Evolutionary conservation across 306 rosid genomes (phyloP).

Genomic region (Vicia faba): DNA sequence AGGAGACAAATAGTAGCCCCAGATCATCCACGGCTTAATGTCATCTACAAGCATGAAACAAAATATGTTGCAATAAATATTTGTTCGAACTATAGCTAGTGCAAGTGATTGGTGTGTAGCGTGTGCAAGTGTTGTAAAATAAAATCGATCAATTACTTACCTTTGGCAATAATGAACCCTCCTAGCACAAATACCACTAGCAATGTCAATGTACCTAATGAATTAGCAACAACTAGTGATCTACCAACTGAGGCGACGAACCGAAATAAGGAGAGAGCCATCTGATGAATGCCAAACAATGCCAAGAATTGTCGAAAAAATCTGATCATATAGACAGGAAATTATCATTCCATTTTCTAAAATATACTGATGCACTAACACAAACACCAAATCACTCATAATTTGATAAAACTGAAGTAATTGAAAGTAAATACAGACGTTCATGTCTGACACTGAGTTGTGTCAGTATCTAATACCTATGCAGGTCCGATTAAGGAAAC

Average conservation of each 20-base stretch:
- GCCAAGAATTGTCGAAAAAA: constrained; percentile 58
- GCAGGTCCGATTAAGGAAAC: too few relatives aligned
- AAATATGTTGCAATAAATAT: not conserved
- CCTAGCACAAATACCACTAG: constrained; percentile 57
- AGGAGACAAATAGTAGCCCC: constrained; percentile 81
- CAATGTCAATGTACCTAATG: constrained; percentile 49
- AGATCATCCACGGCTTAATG: constrained; percentile 65
- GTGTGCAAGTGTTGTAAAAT: not conserved
- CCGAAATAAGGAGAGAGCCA: constrained; percentile 65
- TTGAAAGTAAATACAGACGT: not conserved
- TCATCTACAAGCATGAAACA: constrained; percentile 50
- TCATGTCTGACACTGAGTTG: not conserved
- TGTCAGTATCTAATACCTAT: too few relatives aligned
- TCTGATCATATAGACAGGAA: constrained; percentile 39
- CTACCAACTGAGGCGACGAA: constrained; percentile 60
- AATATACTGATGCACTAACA: not conserved
- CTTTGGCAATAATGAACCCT: constrained; percentile 59
- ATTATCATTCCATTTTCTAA: not conserved
- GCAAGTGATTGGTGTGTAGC: not conserved
- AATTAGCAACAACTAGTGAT: constrained; percentile 52
- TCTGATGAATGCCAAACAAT: constrained; percentile 58
- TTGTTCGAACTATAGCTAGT: not conserved
- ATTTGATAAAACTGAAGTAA: not conserved
- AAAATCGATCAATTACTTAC: constrained; percentile 37
- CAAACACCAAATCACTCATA: not conserved